Base-by-base conservation (phyloP, 2,329 filamentous ascomycete genomes). In the Xylariaceae sp. region DNA sequence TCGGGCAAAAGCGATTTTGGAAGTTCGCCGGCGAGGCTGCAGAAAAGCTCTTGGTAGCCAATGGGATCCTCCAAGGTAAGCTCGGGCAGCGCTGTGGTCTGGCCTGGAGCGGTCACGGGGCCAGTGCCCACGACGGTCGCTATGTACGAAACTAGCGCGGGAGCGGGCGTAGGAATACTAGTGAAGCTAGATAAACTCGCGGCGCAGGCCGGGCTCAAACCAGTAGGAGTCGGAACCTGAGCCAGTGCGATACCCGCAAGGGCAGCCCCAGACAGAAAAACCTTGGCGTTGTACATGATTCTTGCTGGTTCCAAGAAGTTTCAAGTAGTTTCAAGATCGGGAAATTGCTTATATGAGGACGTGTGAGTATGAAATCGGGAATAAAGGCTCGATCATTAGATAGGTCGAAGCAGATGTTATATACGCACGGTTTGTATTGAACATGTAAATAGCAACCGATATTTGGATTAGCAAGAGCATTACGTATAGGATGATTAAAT, bases 231-330 rank as follows among this genome's bases (percentile, higher is more conserved):
- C 37, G 10, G 46, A 18, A 30, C 32, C 29, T 51, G 51, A 21
- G 52, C 47, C 11, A 45, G 13, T 3, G 52, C 29, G 27, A 23
- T 20, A 11, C 52, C 52, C 18, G 40, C 23, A 21, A 55, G 37
- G 47, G 41, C 47, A 9, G 42, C 46, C 29, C 41, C 26, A n/a
- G 41, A 37, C 16, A 55, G 33, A 11, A 55, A 36, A 11, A 42
- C 33, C 47, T 55, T 55, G 2, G 18, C 6, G 21, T 36, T 55
- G 20, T 50, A 40, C 52, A 55, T 55, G 46, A 36, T 46, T 35
- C 15, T 36, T 30, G 35, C 27, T 51, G 15, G 23, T n/a, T n/a
- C n/a, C n/a, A n/a, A n/a, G n/a, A n/a, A n/a, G n/a, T n/a, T 8
- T 29, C 16, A 16, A 24, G 23, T 18, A 29, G 27, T 2, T 30